phyloP scores from a whole-genome alignment of 208 protist genomes.

The Leishmania martiniquensis region DNA sequence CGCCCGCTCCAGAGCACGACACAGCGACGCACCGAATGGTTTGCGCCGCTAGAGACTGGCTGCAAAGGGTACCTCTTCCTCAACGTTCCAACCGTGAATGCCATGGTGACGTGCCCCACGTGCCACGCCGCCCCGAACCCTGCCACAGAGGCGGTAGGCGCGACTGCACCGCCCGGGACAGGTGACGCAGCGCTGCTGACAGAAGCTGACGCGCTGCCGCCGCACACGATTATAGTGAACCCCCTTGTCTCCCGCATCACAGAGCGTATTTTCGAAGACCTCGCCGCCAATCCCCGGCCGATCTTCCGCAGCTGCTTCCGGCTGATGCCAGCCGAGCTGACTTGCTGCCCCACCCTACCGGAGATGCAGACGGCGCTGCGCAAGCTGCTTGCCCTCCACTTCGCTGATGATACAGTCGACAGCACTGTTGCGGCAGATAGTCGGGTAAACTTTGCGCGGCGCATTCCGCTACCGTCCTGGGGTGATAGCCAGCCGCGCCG shows the following conservation, averaged over 20 bases:
- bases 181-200: not conserved
- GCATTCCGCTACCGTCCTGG: slow-evolving; percentile 24
- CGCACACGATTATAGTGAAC: slow-evolving; percentile 78
- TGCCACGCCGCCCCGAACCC: slow-evolving; percentile 24
- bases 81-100: slow-evolving; percentile 44
- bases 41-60: slow-evolving; percentile 58
- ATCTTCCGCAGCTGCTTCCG: slow-evolving; percentile 83
- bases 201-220: slow-evolving; percentile 13
- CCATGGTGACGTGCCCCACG: slow-evolving; percentile 29
- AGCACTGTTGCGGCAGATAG: slow-evolving; percentile 13
- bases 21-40: slow-evolving; percentile 40
- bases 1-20: slow-evolving; percentile 4
- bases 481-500: slow-evolving; percentile 9
- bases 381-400: slow-evolving; percentile 53
- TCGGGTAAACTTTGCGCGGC: slow-evolving; percentile 22
- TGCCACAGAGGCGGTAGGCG: not conserved
- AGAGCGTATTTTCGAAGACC: slow-evolving; percentile 76
- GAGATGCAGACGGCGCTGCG: slow-evolving; percentile 74
- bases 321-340: slow-evolving; percentile 76
- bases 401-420: slow-evolving; percentile 28
- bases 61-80: slow-evolving; percentile 77
- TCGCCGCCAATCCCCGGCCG: slow-evolving; percentile 53
- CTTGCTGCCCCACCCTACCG: slow-evolving; percentile 77
- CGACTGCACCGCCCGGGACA: not conserved
- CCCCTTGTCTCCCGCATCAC: slow-evolving; percentile 72